Conservation (phyloP, 768 basidiomycete genomes). For the Kondoa malvinella region DNA sequence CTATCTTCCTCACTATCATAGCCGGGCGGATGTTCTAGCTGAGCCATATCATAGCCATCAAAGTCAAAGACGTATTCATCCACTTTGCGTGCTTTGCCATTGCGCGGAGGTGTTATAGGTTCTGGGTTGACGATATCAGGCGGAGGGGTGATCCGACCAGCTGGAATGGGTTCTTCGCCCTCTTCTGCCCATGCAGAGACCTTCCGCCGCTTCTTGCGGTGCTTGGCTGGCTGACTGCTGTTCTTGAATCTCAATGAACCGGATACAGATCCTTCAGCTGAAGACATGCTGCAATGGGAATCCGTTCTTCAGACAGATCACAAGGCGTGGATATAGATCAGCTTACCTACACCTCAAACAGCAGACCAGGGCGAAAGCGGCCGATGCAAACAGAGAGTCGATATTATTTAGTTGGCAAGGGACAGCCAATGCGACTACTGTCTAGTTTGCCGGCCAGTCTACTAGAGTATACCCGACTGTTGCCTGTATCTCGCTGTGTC, state of each 20-base stretch:
- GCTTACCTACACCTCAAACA: no score
- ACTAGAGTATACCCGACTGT: background rate
- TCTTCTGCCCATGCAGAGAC: background rate
- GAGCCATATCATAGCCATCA: constrained; percentile 12
- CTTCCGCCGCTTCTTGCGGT: background rate
- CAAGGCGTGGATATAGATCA: no score
- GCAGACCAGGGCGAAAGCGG: no score
- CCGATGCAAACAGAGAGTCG: no score
- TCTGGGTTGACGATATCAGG: background rate
- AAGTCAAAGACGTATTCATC: constrained; percentile 8
- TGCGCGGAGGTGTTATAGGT: background rate
- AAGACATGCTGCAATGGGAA: no score
- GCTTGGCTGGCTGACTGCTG: constrained; percentile 4
- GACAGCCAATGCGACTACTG: background rate
- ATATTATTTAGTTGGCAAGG: no score
- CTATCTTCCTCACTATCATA: constrained; percentile 11
- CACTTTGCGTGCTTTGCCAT: background rate
- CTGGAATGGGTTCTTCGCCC: constrained; percentile 11
- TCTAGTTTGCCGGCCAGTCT: background rate
- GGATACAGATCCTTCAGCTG: no score
- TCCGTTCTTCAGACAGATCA: no score
- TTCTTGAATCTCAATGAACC: constrained; percentile 12
- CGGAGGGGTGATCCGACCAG: constrained; percentile 7
- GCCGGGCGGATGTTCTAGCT: constrained; percentile 11
- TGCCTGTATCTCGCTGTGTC: background rate